Base-by-base conservation (phyloP, 2,329 filamentous ascomycete genomes). In the Ophiostoma triangulosporum region DNA sequence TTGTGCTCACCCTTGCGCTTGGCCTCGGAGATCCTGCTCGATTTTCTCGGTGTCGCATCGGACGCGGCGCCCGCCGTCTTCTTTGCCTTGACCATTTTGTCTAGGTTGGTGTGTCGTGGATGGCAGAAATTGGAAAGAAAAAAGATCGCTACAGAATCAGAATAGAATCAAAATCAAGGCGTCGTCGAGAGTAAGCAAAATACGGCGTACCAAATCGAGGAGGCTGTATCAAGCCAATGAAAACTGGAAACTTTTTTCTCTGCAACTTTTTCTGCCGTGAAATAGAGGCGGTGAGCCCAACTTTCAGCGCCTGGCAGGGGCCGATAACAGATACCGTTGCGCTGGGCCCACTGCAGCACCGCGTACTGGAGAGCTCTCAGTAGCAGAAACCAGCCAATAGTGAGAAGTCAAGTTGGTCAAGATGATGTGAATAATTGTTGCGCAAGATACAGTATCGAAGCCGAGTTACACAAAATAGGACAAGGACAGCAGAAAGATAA, bases 1-100 rank as follows among this genome's bases (percentile, higher is more conserved):
- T n/a, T n/a, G n/a, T n/a, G 17, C 56, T 11, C n/a, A 57, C 56
- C 56, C 49, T 57, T 57, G 31, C 56, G 56, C 54, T 57, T 57
- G 6, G 32, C 56, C 43, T 57, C 56, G 22, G 54, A 45, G n/a
- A 57, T 40, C 50, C 56, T 50, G 54, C 40, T 56, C 6, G 56
- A 57, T 29, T 57, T 57, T 46, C 51, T 56, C 22, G 53, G 43
- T 27, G 56, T 48, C 38, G 33, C 29, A 27, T 29, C 49, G 9
- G 35, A 22, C 26, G 45, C 43, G 24, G 56, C 17, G 15, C 43
- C 54, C 51, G 52, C 53, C 4, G 29, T 33, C 51, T 55, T 55
- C 52, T 50, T 55, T 12, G 48, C 51, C 20, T 38, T 54, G n/a
- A 43, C 55, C 55, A 57, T 57, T 22, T 17, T 33, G 38, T 50